Conservation (phyloP, 371 early-diverging fungal genomes). For the Mortierella sp. region DNA sequence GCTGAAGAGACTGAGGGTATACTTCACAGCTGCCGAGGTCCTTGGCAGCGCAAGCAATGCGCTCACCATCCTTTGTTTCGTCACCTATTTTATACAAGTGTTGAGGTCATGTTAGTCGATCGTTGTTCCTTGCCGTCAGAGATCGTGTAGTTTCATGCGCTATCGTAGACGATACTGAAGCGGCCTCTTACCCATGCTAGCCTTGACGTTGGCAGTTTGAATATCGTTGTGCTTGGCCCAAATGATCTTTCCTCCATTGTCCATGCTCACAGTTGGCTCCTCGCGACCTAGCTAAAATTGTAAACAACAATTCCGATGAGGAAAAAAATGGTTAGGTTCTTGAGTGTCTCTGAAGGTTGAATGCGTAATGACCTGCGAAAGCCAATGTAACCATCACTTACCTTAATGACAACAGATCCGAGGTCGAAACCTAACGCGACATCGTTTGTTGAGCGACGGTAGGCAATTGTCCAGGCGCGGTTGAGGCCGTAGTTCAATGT, state of each 20-base stretch:
- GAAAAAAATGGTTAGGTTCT: no score
- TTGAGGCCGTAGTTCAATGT: slow-evolving; percentile 97
- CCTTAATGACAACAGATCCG: slow-evolving; percentile 93
- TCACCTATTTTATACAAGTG: slow-evolving; percentile 63
- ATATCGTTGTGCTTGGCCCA: slow-evolving; percentile 98
- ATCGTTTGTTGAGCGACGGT: slow-evolving; percentile 88
- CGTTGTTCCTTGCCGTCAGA: neutral
- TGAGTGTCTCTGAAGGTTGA: no score
- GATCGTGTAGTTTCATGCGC: neutral
- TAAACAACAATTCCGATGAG: neutral
- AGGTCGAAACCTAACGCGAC: slow-evolving; percentile 97
- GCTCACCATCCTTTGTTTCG: slow-evolving; percentile 92
- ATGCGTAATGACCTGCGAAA: neutral
- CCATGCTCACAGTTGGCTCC: slow-evolving; percentile 98
- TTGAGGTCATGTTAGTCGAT: neutral
- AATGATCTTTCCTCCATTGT: slow-evolving; percentile 95
- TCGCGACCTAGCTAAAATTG: slow-evolving; percentile 83
- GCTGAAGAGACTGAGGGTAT: slow-evolving; percentile 96
- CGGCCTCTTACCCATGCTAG: slow-evolving; percentile 64
- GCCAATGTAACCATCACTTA: slow-evolving; percentile 20
- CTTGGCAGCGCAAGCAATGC: slow-evolving; percentile 87
- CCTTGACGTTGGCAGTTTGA: slow-evolving; percentile 93
- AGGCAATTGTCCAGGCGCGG: slow-evolving; percentile 95
- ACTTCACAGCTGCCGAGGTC: slow-evolving; percentile 98
- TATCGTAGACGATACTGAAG: no score